Base-by-base conservation (phyloP, 768 basidiomycete species). In the Stropharia rugosoannulata region DNA sequence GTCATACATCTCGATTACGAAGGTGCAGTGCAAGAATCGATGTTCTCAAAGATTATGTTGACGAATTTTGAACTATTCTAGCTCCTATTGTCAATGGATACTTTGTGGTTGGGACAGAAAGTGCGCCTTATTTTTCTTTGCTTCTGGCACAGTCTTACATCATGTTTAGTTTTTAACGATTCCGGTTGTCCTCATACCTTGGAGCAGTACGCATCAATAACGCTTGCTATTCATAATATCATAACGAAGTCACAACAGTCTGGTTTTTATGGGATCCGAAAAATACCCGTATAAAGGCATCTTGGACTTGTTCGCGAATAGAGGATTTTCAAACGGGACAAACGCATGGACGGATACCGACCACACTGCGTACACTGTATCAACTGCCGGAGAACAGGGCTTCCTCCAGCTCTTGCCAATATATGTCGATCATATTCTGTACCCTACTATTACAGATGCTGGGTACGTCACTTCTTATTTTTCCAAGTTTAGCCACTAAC, bases 321-420 rank as follows among this genome's bases (percentile, higher is more conserved):
- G 95, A 53, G 93, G 93, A 16, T 94, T 95, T 68, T 90, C 93
- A 6, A 85, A 90, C 58, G 93, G 92, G 35, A 93, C 89, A 8
- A 97, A 98, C 69, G 96, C 96, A 1, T 99, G 96, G 97, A 98
- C 97, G 3, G 96, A 91, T 66, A 95, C 83, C 42, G 93, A 94
- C 66, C 88, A 97, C 66, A 97, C 95, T 44, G 93, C 93, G 8
- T 99, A 98, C 69, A 98, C 97, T 9, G 88, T 96, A 53, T 89
- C 90, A 3, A 98, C 96, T 8, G 97, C 97, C 11, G 97, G 97
- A 58, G 86, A 89, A 56, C 90, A 96, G 64, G 97, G 97, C 6
- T 91, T 93, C 59, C 75, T 94, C 32, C 90, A 93, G 63, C 74
- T 93, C 7, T 76, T 93, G 25, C 90, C 91, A 16, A 87, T 98